These are phyloP conservation scores for Pleurotus cornucopiae DNA, from an alignment of 768 basidiomycete species.

Conservation along the genomic window DNA sequence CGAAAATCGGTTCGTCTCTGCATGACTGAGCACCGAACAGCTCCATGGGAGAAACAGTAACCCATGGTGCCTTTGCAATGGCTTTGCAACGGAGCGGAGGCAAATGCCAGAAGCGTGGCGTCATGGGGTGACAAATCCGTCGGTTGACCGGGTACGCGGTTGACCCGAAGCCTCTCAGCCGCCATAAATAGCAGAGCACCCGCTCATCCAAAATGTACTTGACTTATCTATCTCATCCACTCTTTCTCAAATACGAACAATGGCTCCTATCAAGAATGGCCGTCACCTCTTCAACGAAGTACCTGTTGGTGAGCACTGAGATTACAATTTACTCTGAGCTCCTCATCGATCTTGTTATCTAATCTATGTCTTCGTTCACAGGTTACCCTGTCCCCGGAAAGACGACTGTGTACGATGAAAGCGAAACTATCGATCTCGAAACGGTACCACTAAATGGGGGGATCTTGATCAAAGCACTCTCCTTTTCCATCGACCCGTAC, in stretches of 20 bases:
- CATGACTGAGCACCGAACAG: too few relatives aligned
- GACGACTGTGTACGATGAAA: slow-evolving; percentile 40
- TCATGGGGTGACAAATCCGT: too few relatives aligned
- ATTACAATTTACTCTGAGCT: not conserved
- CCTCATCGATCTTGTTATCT: slow-evolving; percentile 13
- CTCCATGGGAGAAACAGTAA: too few relatives aligned
- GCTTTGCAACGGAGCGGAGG: too few relatives aligned
- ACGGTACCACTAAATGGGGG: slow-evolving; percentile 40
- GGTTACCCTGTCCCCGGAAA: slow-evolving; percentile 41
- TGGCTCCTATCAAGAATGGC: slow-evolving; percentile 28
- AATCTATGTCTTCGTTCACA: slow-evolving; percentile 10
- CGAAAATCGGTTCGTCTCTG: too few relatives aligned
- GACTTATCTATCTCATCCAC: too few relatives aligned
- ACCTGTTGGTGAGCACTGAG: slow-evolving; percentile 24
- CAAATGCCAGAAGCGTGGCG: too few relatives aligned
- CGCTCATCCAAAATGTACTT: too few relatives aligned
- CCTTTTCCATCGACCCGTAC: slow-evolving; percentile 40
- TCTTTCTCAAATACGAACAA: slow-evolving; percentile 4
- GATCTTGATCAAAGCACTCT: slow-evolving; percentile 46
- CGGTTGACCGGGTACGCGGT: too few relatives aligned
- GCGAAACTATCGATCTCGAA: slow-evolving; percentile 45
- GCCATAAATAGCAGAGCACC: too few relatives aligned
- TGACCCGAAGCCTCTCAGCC: too few relatives aligned
- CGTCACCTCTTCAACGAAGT: slow-evolving; percentile 33
- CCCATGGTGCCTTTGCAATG: too few relatives aligned